phyloP scores from a whole-genome alignment of 2,329 filamentous ascomycete genomes.

The Alternaria postmessia region DNA sequence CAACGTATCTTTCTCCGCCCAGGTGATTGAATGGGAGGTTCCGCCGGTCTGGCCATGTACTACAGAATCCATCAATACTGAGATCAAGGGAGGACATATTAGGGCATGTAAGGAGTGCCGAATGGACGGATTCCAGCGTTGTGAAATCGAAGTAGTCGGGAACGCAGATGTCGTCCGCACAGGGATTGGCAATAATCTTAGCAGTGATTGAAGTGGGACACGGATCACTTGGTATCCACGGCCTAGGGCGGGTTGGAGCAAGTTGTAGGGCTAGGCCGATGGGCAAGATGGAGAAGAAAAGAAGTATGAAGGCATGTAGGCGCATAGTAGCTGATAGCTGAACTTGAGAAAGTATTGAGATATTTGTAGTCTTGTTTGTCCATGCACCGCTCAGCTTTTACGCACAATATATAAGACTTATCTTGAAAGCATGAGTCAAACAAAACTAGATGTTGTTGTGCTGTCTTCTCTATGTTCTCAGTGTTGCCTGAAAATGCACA shows the following conservation, averaged over 20 bases:
- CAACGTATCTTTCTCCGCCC: slow-evolving; percentile 21
- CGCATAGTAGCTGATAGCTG: neutral
- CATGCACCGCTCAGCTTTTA: neutral
- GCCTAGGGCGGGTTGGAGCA: neutral
- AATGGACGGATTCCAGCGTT: slow-evolving; percentile 15
- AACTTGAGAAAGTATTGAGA: neutral
- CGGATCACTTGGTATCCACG: slow-evolving; percentile 9
- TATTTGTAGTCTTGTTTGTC: neutral
- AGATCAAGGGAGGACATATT: slow-evolving; percentile 25
- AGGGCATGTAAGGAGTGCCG: slow-evolving; percentile 17
- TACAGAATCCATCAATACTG: slow-evolving; percentile 12
- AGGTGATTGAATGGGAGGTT: slow-evolving; percentile 19
- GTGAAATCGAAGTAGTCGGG: neutral
- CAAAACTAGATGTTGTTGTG: neutral
- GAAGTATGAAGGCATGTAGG: neutral
- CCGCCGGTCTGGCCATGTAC: slow-evolving; percentile 6
- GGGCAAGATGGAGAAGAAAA: neutral
- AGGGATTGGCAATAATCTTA: neutral
- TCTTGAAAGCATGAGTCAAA: neutral
- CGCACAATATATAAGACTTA: neutral
- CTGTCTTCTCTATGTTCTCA: neutral
- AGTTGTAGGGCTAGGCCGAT: neutral
- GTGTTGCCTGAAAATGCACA: neutral
- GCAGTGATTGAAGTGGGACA: slow-evolving; percentile 13
- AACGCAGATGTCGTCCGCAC: neutral